Evolutionary conservation across 2,329 filamentous ascomycete species (phyloP).

Genomic region (Cercospora canescens): DNA sequence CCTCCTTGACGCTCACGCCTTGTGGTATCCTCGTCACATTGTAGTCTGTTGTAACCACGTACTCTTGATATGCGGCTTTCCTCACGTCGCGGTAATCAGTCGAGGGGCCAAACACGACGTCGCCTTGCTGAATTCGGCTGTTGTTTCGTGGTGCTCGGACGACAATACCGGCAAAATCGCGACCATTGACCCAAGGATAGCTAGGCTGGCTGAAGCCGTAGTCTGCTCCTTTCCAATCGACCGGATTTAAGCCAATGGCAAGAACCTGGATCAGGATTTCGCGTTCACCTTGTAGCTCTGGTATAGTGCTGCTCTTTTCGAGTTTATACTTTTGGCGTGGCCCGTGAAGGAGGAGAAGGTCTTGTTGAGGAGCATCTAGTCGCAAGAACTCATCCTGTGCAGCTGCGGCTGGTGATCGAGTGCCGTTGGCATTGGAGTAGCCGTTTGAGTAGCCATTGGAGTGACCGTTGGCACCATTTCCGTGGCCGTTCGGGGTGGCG

Average conservation of each 20-base stretch:
- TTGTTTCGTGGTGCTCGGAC: slow-evolving; percentile 47
- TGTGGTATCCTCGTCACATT: slow-evolving; percentile 65
- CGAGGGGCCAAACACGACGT: slow-evolving; percentile 64
- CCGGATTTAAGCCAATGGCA: slow-evolving; percentile 71
- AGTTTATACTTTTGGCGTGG: slow-evolving; percentile 38
- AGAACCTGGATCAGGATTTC: slow-evolving; percentile 65
- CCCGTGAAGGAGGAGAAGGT: slow-evolving; percentile 37
- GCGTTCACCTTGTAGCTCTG: slow-evolving; percentile 38
- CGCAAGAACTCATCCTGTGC: slow-evolving; percentile 34
- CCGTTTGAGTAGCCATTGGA: slow-evolving; percentile 23
- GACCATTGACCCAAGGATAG: slow-evolving; percentile 68
- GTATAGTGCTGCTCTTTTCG: slow-evolving; percentile 32
- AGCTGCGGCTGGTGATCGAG: neutral
- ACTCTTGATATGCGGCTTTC: slow-evolving; percentile 72
- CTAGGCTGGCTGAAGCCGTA: slow-evolving; percentile 69
- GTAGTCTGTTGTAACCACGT: slow-evolving; percentile 63
- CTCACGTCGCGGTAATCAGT: slow-evolving; percentile 73
- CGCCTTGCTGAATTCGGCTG: slow-evolving; percentile 57
- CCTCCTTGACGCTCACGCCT: slow-evolving; percentile 54
- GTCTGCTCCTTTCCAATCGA: slow-evolving; percentile 72
- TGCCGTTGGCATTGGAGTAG: slow-evolving; percentile 18
- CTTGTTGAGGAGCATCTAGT: slow-evolving; percentile 35
- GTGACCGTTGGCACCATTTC: slow-evolving; percentile 16
- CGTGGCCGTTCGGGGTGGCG: slow-evolving; percentile 20
- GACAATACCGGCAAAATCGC: slow-evolving; percentile 68